Evolutionary conservation across 768 basidiomycete genomes (phyloP).

Genomic region (Boletus sp.): DNA sequence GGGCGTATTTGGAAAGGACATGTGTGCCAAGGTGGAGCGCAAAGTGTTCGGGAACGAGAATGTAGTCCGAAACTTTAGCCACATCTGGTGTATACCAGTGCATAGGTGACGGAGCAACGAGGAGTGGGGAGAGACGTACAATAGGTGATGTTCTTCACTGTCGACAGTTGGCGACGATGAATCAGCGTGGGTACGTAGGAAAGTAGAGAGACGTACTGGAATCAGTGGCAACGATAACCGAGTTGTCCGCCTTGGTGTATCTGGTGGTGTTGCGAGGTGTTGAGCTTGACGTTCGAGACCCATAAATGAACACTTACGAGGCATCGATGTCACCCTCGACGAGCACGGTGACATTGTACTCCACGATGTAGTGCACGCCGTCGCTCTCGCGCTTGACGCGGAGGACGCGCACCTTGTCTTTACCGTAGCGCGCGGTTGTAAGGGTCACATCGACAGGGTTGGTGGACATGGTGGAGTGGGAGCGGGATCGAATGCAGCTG

Average conservation of each 20-base stretch:
- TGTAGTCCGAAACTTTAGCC: slow-evolving; percentile 86
- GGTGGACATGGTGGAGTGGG: slow-evolving; percentile 26
- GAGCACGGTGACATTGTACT: slow-evolving; percentile 78
- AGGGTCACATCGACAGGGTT: slow-evolving; percentile 28
- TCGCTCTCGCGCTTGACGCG: slow-evolving; percentile 69
- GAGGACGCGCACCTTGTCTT: slow-evolving; percentile 84
- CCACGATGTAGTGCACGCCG: slow-evolving; percentile 68
- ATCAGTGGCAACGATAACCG: slow-evolving; percentile 86
- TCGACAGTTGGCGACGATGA: not conserved
- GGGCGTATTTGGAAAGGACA: slow-evolving; percentile 75
- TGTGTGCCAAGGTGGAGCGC: slow-evolving; percentile 84
- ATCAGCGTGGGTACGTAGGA: not conserved
- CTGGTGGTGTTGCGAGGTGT: slow-evolving; percentile 21
- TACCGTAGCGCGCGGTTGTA: slow-evolving; percentile 70
- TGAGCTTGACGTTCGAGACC: not conserved
- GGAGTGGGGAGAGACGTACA: slow-evolving; percentile 35
- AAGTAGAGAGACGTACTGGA: slow-evolving; percentile 53
- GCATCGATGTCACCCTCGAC: slow-evolving; percentile 81
- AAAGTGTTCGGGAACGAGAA: slow-evolving; percentile 80
- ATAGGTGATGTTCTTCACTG: slow-evolving; percentile 69
- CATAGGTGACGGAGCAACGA: not conserved
- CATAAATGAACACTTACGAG: slow-evolving; percentile 44
- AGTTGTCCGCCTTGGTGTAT: slow-evolving; percentile 88
- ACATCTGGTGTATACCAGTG: slow-evolving; percentile 45
- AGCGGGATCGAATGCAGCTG: not conserved